phyloP scores from a whole-genome alignment of 2,329 filamentous ascomycete genomes.

The Trichoderma harzianum region DNA sequence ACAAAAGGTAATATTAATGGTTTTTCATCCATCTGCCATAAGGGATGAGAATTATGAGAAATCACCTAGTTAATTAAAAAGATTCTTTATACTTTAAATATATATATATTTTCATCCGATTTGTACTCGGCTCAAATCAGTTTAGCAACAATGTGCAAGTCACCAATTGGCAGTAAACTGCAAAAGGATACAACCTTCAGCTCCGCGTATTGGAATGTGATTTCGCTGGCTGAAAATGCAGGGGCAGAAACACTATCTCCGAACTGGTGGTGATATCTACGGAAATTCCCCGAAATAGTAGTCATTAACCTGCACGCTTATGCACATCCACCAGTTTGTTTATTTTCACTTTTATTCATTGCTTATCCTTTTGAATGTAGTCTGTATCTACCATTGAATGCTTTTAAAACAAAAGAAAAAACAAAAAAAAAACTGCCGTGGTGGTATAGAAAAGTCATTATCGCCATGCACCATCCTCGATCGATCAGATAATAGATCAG shows the following conservation, averaged over 20 bases:
- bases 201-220: neutral
- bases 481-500: neutral
- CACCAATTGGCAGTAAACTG: neutral
- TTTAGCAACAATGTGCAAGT: too few relatives aligned
- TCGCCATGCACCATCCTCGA: neutral
- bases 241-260: neutral
- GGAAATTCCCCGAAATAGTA: neutral
- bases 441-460: neutral
- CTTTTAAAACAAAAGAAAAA: neutral
- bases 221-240: neutral
- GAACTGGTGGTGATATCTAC: neutral
- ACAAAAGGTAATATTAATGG: neutral
- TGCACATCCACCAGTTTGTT: neutral
- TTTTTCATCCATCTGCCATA: neutral
- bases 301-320: neutral
- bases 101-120: neutral
- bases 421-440: neutral
- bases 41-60: neutral
- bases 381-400: neutral
- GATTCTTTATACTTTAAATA: too few relatives aligned
- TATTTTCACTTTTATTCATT: neutral
- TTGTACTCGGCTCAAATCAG: neutral
- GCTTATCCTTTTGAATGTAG: neutral
- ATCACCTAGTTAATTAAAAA: too few relatives aligned
- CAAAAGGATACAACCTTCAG: neutral